Base-by-base conservation (phyloP, 2,329 filamentous ascomycete genomes). In the Dactylellina sp. region DNA sequence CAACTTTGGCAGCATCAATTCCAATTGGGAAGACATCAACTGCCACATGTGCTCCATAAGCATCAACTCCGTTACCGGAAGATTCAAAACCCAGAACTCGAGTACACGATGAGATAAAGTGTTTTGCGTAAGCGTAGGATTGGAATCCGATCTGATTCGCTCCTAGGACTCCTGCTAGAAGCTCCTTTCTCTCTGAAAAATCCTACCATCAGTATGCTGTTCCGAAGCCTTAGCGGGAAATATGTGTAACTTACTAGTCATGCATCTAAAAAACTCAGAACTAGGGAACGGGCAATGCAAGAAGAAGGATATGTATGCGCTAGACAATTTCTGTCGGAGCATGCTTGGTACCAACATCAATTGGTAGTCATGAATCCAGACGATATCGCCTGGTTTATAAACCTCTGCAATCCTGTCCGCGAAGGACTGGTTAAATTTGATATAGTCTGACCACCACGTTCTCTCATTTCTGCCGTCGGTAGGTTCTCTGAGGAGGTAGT, bases 81-180 rank as follows among this genome's bases (percentile, higher is more conserved):
- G 76, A 77, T 20, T 76, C 56, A 79, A 96, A 96, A n/a, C 91
- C 91, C 6, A 97, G 85, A 53, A 97, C 90, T 24, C 93, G 88
- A 0, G 92, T 96, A 82, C 93, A 97, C 82, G 93, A 97, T 76
- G 92, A 97, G 39, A 92, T 88, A 81, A 98, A 98, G 81, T 98
- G 94, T 22, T 93, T 89, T 12, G 93, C 94, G 81, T 97, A 98
- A 81, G 93, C 95, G 83, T 93, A 95, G 6, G 93, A 95, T 82
- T 98, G 94, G 83, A 98, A 97, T 0, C 93, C 93, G 75, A 98
- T 88, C 84, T 98, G 89, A 81, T 97, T 97, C 64, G 94, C 88
- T 16, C 94, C 93, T 44, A 98, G 85, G 50, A 97, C 89, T 53
- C 95, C 95, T 77, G 95, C 92, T 12, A 98, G 84, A 9, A 98